Percentiles rank a stretch among this genome's conserved stretches.
Evolutionary conservation across 768 basidiomycete species (phyloP).

Genomic region (Cubamyces lactineus): DNA sequence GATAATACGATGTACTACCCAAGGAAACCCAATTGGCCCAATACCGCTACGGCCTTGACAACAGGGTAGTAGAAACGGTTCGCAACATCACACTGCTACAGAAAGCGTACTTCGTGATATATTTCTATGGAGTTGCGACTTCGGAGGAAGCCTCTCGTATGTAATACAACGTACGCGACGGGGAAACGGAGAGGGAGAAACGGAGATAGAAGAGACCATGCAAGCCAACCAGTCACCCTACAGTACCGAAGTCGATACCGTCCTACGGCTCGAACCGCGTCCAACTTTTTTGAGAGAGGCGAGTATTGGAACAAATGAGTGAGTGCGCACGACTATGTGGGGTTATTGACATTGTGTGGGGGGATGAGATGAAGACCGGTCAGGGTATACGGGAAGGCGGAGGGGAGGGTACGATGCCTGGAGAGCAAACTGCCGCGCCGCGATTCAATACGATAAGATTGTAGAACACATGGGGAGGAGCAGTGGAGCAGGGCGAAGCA

Average conservation of each 20-base stretch:
- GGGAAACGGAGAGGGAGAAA: constrained; percentile 3
- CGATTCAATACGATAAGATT: constrained; percentile 21
- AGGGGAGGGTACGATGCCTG: constrained; percentile 2
- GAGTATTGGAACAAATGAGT: constrained; percentile 25
- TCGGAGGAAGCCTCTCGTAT: constrained; percentile 44
- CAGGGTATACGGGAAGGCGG: constrained; percentile 24
- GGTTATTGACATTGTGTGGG: constrained; percentile 15
- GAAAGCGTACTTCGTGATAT: constrained; percentile 19
- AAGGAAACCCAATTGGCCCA: too few relatives aligned
- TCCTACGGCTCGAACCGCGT: constrained; percentile 23
- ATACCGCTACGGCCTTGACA: too few relatives aligned
- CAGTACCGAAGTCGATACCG: constrained; percentile 23
- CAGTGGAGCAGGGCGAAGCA: constrained; percentile 2
- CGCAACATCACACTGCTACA: neutral
- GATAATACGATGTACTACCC: too few relatives aligned
- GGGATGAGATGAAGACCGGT: constrained; percentile 6
- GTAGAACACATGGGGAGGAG: constrained; percentile 19
- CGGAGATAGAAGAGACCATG: constrained; percentile 18
- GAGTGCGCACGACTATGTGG: constrained; percentile 24
- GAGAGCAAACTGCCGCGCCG: constrained; percentile 12
- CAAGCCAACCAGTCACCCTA: constrained; percentile 29
- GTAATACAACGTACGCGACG: constrained; percentile 41
- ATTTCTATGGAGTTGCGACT: constrained; percentile 34
- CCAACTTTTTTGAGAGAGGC: constrained; percentile 25
- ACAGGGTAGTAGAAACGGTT: too few relatives aligned